Evolutionary conservation across 106 monocot species (phyloP).

Genomic region (Dendrobium catenatum): DNA sequence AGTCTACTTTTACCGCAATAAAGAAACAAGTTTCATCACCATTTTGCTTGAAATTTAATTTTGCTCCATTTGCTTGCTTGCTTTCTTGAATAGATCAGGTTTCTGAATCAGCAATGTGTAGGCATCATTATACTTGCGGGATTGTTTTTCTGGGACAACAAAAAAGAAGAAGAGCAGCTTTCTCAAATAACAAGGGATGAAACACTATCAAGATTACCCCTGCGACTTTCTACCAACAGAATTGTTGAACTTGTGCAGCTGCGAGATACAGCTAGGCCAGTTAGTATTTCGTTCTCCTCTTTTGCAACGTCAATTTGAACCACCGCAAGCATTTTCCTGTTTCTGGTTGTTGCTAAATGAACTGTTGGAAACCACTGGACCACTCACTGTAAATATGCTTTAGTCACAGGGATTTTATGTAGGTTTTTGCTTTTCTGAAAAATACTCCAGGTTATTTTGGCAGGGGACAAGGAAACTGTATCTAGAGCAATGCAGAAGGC

Average conservation of each 20-base stretch:
- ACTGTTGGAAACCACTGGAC: neutral
- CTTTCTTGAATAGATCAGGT: slow-evolving; percentile 52
- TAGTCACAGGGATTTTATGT: neutral
- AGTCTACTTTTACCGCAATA: too few species aligned
- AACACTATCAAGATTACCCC: slow-evolving; percentile 88
- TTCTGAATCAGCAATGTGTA: slow-evolving; percentile 79
- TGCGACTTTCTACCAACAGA: slow-evolving; percentile 87
- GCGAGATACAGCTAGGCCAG: slow-evolving; percentile 75
- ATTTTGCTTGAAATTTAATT: neutral
- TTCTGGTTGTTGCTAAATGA: neutral
- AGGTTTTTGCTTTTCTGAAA: slow-evolving; percentile 19
- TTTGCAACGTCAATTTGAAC: neutral
- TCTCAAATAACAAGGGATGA: slow-evolving; percentile 84
- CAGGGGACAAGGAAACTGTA: slow-evolving; percentile 73
- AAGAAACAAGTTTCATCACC: too few species aligned
- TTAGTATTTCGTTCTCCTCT: slow-evolving; percentile 32
- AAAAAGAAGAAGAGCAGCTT: slow-evolving; percentile 92
- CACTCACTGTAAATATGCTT: neutral
- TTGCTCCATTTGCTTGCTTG: neutral
- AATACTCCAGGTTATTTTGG: slow-evolving; percentile 81
- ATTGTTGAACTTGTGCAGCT: slow-evolving; percentile 95
- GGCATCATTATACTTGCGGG: slow-evolving; percentile 85
- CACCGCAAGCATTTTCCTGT: neutral
- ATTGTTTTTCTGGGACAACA: slow-evolving; percentile 91
- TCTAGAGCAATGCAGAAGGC: slow-evolving; percentile 69